Conservation (phyloP, 306 rosid genomes). For the Spatholobus suberectus region DNA sequence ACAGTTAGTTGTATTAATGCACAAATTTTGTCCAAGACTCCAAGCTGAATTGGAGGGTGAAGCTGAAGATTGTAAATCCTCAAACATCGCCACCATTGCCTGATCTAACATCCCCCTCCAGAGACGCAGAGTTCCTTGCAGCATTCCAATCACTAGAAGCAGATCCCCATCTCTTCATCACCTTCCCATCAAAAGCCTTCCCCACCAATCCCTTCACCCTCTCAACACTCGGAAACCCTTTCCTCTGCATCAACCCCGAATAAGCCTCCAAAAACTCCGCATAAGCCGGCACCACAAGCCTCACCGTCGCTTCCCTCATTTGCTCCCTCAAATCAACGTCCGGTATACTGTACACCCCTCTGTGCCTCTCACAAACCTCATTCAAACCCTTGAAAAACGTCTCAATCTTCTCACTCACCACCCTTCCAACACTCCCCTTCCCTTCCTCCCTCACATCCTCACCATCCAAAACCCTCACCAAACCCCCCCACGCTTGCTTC, state of each 20-base stretch:
- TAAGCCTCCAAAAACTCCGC: conserved; percentile 59
- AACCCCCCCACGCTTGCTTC: conserved; percentile 71
- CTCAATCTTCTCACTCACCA: conserved; percentile 60
- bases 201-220: conserved; percentile 54
- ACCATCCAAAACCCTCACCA: conserved; percentile 57
- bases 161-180: conserved; percentile 48
- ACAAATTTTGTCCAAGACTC: background rate
- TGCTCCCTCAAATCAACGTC: conserved; percentile 79
- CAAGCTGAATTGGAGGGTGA: background rate
- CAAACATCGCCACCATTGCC: background rate
- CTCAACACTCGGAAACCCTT: conserved; percentile 56
- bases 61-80: background rate
- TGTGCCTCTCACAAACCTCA: conserved; percentile 65
- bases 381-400: conserved; percentile 62
- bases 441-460: conserved; percentile 54
- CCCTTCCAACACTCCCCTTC: conserved; percentile 47
- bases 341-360: conserved; percentile 59
- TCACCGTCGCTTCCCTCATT: conserved; percentile 65
- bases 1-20: background rate
- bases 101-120: conserved; percentile 46
- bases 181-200: conserved; percentile 56
- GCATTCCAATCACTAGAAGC: conserved; percentile 50
- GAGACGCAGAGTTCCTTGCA: conserved; percentile 45
- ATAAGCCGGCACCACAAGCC: conserved; percentile 61
- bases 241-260: conserved; percentile 56